Evolutionary conservation across 139 green algal species (phyloP), one percentile per base, ranked within the genome.

Genomic region (Chlorella sp.): DNA sequence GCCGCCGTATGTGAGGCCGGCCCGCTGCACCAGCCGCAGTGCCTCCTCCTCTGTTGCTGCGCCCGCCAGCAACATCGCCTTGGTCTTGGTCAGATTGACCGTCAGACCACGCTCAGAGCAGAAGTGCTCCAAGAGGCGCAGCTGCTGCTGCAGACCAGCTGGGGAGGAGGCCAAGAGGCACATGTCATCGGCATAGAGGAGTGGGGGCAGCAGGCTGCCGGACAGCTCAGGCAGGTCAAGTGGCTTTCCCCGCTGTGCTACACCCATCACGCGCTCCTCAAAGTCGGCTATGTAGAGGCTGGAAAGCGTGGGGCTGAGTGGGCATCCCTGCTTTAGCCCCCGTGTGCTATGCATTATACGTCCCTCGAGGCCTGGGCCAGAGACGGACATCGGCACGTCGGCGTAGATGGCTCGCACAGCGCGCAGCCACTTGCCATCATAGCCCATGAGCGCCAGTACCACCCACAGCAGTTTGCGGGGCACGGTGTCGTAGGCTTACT

Each of bases 401-500:
- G n/a, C n/a, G n/a, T n/a, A n/a, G n/a, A n/a, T n/a, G n/a, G n/a
- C n/a, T n/a, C n/a, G n/a, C n/a, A n/a, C n/a, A n/a, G n/a, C n/a
- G n/a, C n/a, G n/a, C n/a, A n/a, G n/a, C n/a, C n/a, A 86, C n/a
- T 76, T 32, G n/a, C 60, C 64, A 36, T 61, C 80, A 26, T 73
- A 69, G 22, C 80, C 80, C 48, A 85, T 42, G 14, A 26, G 9
- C 48, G 22, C 5, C 30, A 85, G 80, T 26, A 22, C 48, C 28
- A 28, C 80, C 80, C 80, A 85, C 28, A 85, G 80, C 80, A 42
- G 80, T 11, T 71, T 26, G 5, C 80, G 48, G 5, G 80, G 48
- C 34, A 85, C 80, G 24, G 48, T 18, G 48, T 85, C 80, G 48
- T 85, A 85, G 80, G 80, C 48, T 48, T 85, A 48, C 48, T 71